phyloP scores from a whole-genome alignment of 495 filamentous ascomycete species.

The Penicillium coffeae region DNA sequence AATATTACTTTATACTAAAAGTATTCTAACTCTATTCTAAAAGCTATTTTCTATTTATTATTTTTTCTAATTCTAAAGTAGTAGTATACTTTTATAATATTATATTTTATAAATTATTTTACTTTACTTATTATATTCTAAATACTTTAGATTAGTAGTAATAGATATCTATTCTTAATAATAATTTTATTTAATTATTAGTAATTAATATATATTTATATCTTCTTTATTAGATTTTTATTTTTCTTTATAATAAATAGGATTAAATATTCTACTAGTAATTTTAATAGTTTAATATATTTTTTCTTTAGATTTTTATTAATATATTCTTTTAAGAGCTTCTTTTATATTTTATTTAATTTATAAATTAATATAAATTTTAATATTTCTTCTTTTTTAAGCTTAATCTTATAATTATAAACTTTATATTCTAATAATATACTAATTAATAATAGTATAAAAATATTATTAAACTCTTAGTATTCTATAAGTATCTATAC shows the following conservation, averaged over 20 bases:
- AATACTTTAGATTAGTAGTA: slow-evolving; percentile 16
- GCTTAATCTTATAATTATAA: background rate
- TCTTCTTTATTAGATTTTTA: no score
- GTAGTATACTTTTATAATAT: slow-evolving; percentile 18
- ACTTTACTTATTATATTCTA: slow-evolving; percentile 14
- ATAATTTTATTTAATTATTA: no score
- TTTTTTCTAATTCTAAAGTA: slow-evolving; percentile 9
- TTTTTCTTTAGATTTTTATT: slow-evolving; percentile 7
- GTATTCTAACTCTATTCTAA: slow-evolving; percentile 12
- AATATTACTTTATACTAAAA: slow-evolving; percentile 16
- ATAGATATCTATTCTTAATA: no score
- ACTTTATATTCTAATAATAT: background rate
- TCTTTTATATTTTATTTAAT: slow-evolving; percentile 10
- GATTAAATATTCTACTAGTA: slow-evolving; percentile 5
- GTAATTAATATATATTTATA: no score
- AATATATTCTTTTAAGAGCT: slow-evolving; percentile 5
- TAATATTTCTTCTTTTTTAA: slow-evolving; percentile 7
- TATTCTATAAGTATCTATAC: background rate
- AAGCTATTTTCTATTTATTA: slow-evolving; percentile 18
- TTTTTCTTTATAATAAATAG: no score
- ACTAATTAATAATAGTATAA: background rate
- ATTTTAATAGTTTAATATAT: slow-evolving; percentile 13
- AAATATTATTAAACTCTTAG: background rate
- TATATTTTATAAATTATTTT: slow-evolving; percentile 24
- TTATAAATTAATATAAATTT: slow-evolving; percentile 10